These are phyloP conservation scores for Verticillium isaacii DNA, from an alignment of 2,329 filamentous ascomycete species.

Conservation along the genomic window DNA sequence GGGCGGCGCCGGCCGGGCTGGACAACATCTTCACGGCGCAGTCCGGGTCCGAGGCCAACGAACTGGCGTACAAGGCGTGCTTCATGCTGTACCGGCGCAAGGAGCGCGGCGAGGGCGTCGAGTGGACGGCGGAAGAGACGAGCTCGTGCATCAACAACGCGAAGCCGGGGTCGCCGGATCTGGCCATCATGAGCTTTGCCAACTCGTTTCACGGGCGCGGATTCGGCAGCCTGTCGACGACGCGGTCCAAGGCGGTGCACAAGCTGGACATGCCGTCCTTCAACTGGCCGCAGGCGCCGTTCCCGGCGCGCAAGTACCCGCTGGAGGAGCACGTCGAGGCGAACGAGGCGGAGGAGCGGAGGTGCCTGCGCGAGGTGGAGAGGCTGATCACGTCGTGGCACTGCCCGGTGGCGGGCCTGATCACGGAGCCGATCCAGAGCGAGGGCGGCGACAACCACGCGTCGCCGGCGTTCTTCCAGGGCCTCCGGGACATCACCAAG, in stretches of 20 bases:
- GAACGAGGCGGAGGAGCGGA: constrained; percentile 67
- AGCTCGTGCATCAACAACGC: constrained; percentile 66
- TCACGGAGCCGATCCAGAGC: constrained; percentile 77
- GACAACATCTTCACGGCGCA: constrained; percentile 78
- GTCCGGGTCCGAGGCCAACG: constrained; percentile 78
- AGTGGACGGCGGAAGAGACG: constrained; percentile 68
- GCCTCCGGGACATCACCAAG: constrained; percentile 66
- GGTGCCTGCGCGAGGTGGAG: constrained; percentile 70
- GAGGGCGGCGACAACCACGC: constrained; percentile 84
- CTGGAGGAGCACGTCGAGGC: constrained; percentile 64
- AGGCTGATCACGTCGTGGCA: constrained; percentile 61
- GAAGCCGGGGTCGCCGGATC: constrained; percentile 65
- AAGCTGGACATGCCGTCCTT: constrained; percentile 87
- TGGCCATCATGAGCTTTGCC: constrained; percentile 76
- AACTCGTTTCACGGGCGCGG: constrained; percentile 76
- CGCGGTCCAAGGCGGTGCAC: constrained; percentile 77
- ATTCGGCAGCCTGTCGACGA: constrained; percentile 74
- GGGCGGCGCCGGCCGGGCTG: constrained; percentile 68
- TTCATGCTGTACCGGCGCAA: constrained; percentile 76
- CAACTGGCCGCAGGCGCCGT: constrained; percentile 80
- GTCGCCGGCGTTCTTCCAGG: constrained; percentile 72
- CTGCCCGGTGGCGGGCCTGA: constrained; percentile 66
- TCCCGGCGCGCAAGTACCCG: constrained; percentile 74
- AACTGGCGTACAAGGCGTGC: constrained; percentile 80
- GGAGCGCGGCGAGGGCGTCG: constrained; percentile 63